Evolutionary conservation across 75 land plant species (phyloP), one percentile per base, ranked within the genome.

Genomic region (Pseudotsuga menziesii): DNA sequence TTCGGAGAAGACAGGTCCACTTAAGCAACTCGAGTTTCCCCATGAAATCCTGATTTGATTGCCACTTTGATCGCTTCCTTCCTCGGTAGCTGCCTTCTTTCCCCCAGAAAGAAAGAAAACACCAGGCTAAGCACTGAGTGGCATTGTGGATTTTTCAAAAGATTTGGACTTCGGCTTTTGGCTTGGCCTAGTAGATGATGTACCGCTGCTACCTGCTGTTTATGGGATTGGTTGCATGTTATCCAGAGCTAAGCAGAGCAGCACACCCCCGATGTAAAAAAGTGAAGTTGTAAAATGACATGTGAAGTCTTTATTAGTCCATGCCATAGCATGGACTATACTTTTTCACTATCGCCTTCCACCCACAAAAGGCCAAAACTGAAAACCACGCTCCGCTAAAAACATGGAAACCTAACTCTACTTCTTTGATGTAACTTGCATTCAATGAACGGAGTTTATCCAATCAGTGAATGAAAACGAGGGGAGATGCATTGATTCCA

Each of bases 201-300:
- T 27, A 35, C 17, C 17, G 48, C 22, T 69, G 35, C 7, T 69
- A 69, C 72, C 72, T 69, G 72, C 72, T 69, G 48, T 69, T 22
- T 9, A 3, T 36, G 72, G 52, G 72, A 69, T 69, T 69, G 72
- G 41, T 36, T 69, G 72, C 48, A 39, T 36, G 48, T 69, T 41
- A 23, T 69, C 23, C 69, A 35, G 54, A 48, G 54, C 54, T 48
- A 9, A 48, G 54, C 54, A 11, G 9, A 48, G 54, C 54, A 48
- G 54, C 54, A 48, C 2, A 48, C 12, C 1, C 54, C 54, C 12
- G 12, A 48, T 48, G 9, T n/a, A 48, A 48, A 48, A 48, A 48
- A 48, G 54, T 48, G 54, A 11, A 48, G 54, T 48, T 8, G 9
- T 9, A 44, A 48, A 48, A 48, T 48, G 54, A 48, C 54, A 48